Percentiles rank a stretch among this genome's conserved stretches.
These are phyloP conservation scores for Evansstolkia leycettana DNA, from an alignment of 495 filamentous ascomycete species.

Conservation along the genomic window DNA sequence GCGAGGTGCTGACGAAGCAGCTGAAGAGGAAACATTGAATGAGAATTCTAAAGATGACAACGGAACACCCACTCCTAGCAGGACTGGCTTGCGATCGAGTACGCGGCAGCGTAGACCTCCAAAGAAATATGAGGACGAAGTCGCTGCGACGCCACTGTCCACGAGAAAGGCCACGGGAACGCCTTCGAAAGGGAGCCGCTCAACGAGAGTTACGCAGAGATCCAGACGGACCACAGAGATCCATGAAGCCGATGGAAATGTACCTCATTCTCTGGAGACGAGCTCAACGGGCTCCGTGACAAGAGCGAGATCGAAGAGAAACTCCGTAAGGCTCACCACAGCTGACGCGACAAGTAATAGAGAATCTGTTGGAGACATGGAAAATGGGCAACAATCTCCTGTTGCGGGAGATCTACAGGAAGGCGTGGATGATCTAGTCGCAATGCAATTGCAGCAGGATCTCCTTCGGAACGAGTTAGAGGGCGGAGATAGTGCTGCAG, in stretches of 20 bases:
- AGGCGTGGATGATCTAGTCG: constrained; percentile 29
- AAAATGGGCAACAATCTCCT: constrained; percentile 11
- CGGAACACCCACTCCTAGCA: constrained; percentile 13
- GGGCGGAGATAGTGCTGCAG: constrained; percentile 7
- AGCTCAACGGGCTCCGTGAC: neutral
- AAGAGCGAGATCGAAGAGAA: constrained; percentile 15
- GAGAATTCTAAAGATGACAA: constrained; percentile 2
- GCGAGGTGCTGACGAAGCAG: constrained; percentile 3
- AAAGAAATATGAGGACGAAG: constrained; percentile 22
- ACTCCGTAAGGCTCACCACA: constrained; percentile 11
- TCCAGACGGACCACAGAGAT: constrained; percentile 6
- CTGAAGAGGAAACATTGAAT: neutral
- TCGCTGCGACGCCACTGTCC: constrained; percentile 10
- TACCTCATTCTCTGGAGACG: neutral
- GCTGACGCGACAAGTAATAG: constrained; percentile 6
- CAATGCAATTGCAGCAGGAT: constrained; percentile 30
- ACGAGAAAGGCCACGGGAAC: constrained; percentile 13
- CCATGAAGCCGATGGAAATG: neutral
- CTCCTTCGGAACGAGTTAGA: constrained; percentile 12
- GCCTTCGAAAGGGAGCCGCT: constrained; percentile 11
- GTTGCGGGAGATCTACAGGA: constrained; percentile 22
- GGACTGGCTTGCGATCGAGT: constrained; percentile 21
- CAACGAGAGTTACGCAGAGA: constrained; percentile 14
- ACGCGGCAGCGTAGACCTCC: constrained; percentile 30
- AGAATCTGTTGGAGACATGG: constrained; percentile 2